These are phyloP conservation scores for Centella asiatica DNA, from an alignment of 129 eudicot species.

Conservation along the genomic window DNA sequence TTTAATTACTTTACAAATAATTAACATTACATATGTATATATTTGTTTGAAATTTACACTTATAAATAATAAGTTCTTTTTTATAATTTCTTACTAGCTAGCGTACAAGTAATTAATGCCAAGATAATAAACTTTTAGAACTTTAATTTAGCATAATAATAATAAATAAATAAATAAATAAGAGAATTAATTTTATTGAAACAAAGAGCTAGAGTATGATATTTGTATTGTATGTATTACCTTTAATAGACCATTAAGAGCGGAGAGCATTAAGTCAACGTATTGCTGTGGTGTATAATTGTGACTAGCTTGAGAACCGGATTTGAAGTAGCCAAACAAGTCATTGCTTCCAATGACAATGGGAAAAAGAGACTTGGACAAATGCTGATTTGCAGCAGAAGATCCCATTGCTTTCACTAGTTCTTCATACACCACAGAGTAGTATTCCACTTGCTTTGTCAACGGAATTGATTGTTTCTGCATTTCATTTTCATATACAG, in stretches of 20 bases:
- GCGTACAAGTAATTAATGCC: too few species aligned
- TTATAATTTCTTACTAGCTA: too few species aligned
- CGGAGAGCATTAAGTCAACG: constrained; percentile 48
- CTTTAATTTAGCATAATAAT: too few species aligned
- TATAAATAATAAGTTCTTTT: too few species aligned
- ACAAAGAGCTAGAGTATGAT: too few species aligned
- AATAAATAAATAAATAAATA: too few species aligned
- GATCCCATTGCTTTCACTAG: constrained; percentile 39
- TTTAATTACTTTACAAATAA: too few species aligned
- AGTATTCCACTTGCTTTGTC: constrained; percentile 45
- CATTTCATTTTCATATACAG: not conserved
- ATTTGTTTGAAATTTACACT: too few species aligned
- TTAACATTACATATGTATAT: not conserved
- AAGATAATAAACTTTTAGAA: too few species aligned
- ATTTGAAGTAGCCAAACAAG: constrained; percentile 48
- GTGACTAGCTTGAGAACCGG: constrained; percentile 31
- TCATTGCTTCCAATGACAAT: constrained; percentile 88
- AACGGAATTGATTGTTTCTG: constrained; percentile 54
- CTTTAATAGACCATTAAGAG: constrained; percentile 48
- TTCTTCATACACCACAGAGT: constrained; percentile 30
- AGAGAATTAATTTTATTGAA: too few species aligned
- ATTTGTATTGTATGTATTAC: too few species aligned
- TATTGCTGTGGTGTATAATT: constrained; percentile 51
- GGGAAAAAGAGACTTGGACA: constrained; percentile 53
- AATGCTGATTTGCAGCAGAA: constrained; percentile 28